These are phyloP conservation scores for Quercus glauca DNA, from an alignment of 306 rosid species.

Conservation along the genomic window DNA sequence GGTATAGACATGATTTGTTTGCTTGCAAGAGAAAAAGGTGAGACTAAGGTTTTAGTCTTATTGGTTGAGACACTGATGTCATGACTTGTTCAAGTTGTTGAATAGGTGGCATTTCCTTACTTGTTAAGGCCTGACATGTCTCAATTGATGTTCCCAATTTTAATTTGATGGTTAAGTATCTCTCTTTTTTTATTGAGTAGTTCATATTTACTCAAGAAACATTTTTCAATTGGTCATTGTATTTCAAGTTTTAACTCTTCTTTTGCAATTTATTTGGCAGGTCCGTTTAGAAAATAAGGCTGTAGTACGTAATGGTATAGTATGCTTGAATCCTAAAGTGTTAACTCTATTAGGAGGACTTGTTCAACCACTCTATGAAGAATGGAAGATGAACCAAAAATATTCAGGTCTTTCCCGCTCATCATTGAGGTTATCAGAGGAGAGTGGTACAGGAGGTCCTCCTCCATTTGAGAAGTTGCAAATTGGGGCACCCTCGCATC, in stretches of 20 bases:
- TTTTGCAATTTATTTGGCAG: slow-evolving; percentile 44
- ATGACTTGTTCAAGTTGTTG: neutral
- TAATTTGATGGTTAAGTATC: neutral
- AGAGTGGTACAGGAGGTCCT: slow-evolving; percentile 64
- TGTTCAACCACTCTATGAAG: slow-evolving; percentile 80
- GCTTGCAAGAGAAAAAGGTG: neutral
- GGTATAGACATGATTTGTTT: neutral
- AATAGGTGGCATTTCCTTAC: neutral
- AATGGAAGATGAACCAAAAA: slow-evolving; percentile 87
- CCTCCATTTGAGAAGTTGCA: slow-evolving; percentile 94
- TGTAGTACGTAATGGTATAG: slow-evolving; percentile 51
- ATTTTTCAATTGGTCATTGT: neutral
- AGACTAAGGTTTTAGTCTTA: neutral
- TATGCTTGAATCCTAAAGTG: slow-evolving; percentile 67
- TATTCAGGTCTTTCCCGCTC: slow-evolving; percentile 78
- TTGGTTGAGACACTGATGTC: neutral
- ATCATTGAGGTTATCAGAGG: slow-evolving; percentile 52
- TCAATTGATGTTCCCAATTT: neutral
- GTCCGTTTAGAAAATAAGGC: slow-evolving; percentile 74
- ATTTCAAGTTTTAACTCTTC: slow-evolving; percentile 10
- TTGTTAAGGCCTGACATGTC: neutral
- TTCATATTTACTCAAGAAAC: neutral
- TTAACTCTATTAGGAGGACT: slow-evolving; percentile 76
- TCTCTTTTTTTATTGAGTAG: neutral
- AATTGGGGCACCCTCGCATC: slow-evolving; percentile 56